Evolutionary conservation across 192 early-diverging fungal species (phyloP), one percentile per base, ranked within the genome.

Genomic region (Coemansia sp.): DNA sequence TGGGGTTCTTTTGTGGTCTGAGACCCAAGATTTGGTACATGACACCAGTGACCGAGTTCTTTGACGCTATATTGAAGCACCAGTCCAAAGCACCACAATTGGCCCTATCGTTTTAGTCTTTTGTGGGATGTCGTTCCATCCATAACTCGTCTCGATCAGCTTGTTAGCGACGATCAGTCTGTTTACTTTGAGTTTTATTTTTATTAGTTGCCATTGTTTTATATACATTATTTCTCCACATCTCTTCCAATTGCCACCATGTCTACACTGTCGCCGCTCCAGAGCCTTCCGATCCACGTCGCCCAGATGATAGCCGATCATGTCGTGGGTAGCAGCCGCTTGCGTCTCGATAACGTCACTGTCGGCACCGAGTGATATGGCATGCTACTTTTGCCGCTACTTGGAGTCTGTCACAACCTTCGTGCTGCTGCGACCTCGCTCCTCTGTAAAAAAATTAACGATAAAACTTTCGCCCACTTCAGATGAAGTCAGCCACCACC

Each of bases 1-100:
- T 98, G 71, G 97, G 94, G 0, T 96, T 93, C 89, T 87, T 87
- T 31, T 74, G 78, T 20, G 75, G 75, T 11, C 10, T 76, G 24
- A 20, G 31, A 15, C 73, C 80, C 1, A 59, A 54, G n/a, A 73
- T 78, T 27, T 93, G 92, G 92, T 85, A 83, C 38, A 72, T 87
- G 9, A 76, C 85, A 3, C 92, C 91, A 16, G 68, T 92, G 16
- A 74, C 75, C 42, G 89, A 92, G 73, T 93, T 88, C 44, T 72
- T 83, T 7, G 66, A 66, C 16, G 68, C 68, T 4, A 52, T 65
- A 7, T n/a, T 75, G 18, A 43, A 60, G 61, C 49, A 36, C 66
- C 33, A 31, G 36, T n/a, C 24, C 27, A 40, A 54, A 7, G 36
- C 59, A 46, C 29, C 27, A 9, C 43, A 22, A 46, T 20, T 60